Base-by-base conservation (phyloP, 2,329 filamentous ascomycete species). In the Cercospora canescens region DNA sequence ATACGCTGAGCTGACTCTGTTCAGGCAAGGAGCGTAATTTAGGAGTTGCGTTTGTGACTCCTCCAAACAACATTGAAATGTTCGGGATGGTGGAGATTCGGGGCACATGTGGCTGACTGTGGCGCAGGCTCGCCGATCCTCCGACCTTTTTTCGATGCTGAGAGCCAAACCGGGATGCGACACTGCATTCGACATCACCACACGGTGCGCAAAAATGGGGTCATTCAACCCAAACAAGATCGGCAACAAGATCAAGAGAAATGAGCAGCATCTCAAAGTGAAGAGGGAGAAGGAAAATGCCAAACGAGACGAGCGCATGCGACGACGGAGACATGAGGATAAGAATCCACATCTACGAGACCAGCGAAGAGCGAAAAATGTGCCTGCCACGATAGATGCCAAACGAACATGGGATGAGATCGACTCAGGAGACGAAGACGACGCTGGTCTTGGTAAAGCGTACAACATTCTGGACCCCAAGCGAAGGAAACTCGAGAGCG, bases 371-470 rank as follows among this genome's bases (percentile, higher is more conserved):
- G 88, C 88, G 67, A 88, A 86, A 71, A 97, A 97, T 81, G 86
- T 93, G 50, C 91, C 95, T 0, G 79, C 87, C 62, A 96, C 93
- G 0, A 85, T 97, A 65, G 94, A 97, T 73, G 87, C 89, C 73
- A 97, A 97, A 83, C 88, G 95, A 77, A 88, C 92, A 34, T 98
- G 93, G 92, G 94, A 97, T 74, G 77, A 80, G 28, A 79, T 77
- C 5, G 79, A 82, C 60, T 78, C 77, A 35, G 80, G 77, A 48
- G 80, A 81, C 66, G 79, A 77, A 41, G 81, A 79, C 45, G 74
- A 74, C 50, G 71, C 65, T 26, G 69, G 62, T 24, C 73, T 83
- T 45, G 81, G 81, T 9, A 75, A 77, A 71, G 78, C 79, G 14
- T 78, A 83, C 26, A 81, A 84, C 69, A 76, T 83, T n/a, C 77